phyloP scores from a whole-genome alignment of 1,284 basidiomycete genomes.

The Sparassis latifolia region DNA sequence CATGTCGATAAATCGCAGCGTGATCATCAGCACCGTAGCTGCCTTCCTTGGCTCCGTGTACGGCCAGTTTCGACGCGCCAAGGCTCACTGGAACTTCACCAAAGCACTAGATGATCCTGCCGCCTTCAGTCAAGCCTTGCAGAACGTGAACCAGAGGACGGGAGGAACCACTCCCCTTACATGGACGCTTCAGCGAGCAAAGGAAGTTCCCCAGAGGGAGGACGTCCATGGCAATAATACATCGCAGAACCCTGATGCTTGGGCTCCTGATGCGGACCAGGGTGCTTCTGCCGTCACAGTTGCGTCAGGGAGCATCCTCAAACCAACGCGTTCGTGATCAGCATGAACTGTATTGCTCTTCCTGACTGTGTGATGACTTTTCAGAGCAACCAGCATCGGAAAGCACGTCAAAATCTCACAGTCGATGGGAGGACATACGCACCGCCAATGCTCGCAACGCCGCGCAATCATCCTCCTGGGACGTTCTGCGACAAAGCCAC shows the following conservation, averaged over 20 bases:
- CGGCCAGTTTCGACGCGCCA: slow-evolving; percentile 15
- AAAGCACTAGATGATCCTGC: slow-evolving; percentile 27
- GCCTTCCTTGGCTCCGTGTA: slow-evolving; percentile 13
- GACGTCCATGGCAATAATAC: slow-evolving; percentile 6
- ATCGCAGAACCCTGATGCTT: background rate
- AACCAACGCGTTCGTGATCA: too few species aligned
- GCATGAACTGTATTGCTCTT: background rate
- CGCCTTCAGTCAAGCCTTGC: slow-evolving; percentile 33
- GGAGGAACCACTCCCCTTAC: slow-evolving; percentile 12
- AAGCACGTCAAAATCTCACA: slow-evolving; percentile 10
- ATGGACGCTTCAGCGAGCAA: slow-evolving; percentile 9
- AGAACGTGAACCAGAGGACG: slow-evolving; percentile 29
- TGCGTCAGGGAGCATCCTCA: background rate
- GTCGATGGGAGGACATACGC: slow-evolving; percentile 61
- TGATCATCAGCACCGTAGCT: slow-evolving; percentile 8
- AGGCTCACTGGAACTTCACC: slow-evolving; percentile 15
- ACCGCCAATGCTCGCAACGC: slow-evolving; percentile 38
- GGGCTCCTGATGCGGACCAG: slow-evolving; percentile 3
- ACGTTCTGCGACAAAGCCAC: slow-evolving; percentile 53
- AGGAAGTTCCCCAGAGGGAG: slow-evolving; percentile 1
- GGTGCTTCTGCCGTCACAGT: background rate
- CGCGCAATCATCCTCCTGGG: slow-evolving; percentile 54
- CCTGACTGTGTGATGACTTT: too few species aligned
- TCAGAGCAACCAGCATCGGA: background rate
- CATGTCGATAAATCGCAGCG: slow-evolving; percentile 10